Evolutionary conservation across 495 filamentous ascomycete genomes (phyloP), one percentile per base, ranked within the genome.

Genomic region (Monascus purpureus): DNA sequence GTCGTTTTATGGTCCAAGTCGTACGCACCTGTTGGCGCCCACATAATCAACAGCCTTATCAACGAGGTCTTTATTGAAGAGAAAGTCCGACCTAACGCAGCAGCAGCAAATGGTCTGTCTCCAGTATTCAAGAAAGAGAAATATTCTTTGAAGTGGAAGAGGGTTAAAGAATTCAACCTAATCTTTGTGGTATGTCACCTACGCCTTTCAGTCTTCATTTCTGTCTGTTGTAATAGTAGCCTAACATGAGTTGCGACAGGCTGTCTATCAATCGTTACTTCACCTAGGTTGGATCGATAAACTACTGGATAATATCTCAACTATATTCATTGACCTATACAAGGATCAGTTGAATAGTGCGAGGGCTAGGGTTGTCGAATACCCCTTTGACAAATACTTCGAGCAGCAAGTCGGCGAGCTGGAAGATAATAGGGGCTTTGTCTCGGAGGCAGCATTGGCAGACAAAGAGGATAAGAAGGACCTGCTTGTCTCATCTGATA

Each of bases 231-330:
- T n/a, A n/a, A n/a, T n/a, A 33, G 32, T n/a, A 32, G 11, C 46
- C 59, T 24, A 53, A 34, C 17, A 32, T 22, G 6, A 20, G 11
- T 43, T 28, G 38, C 33, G 40, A 32, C 45, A 97, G 88, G 90
- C 88, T 32, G 90, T 97, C 36, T 97, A 97, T 56, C 82, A 92
- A 52, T 94, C 86, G 16, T 70, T 97, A 6, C 61, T 97, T 6
- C 88, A 94, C 50, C 74, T 97, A 11, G 82, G 83, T 2, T 97
- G 90, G 90, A 83, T 96, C 41, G 90, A 96, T 49, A 88, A 87
- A 53, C 80, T 97, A 13, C 66, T 97, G 35, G 87, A 94, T 45
- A 93, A 95, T 40, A 81, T 96, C 32, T 80, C 77, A 40, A 82
- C 80, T 5, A 71, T 97, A 18, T 97, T 96, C 48, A 70, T 82